Evolutionary conservation across 2,329 filamentous ascomycete species (phyloP), one percentile per base, ranked within the genome.

Genomic region (Xylaria sp.): DNA sequence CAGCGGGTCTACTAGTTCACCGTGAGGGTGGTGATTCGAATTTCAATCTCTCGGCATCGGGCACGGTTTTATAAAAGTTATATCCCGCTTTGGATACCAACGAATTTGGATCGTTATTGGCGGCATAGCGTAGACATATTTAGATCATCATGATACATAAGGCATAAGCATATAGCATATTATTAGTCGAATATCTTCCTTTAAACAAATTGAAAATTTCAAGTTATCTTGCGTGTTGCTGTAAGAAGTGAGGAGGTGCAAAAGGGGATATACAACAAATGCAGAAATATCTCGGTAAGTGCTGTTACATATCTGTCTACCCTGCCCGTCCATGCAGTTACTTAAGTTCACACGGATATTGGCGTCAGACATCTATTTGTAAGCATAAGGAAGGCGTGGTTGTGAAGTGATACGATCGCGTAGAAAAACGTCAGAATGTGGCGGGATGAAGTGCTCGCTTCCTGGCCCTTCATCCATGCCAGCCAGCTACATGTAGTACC

Each of bases 371-470:
- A 2, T 4, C 20, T n/a, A 67, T 67, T 67, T 67, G 48, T 67
- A 67, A 67, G 65, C 65, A 23, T 12, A n/a, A 31, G 10, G 31
- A 12, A 4, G n/a, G 6, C 5, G 13, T 28, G 23, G 20, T 54
- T 10, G 3, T 15, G 31, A n/a, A 2, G 46, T 20, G 3, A 44
- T n/a, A 41, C 25, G 20, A 51, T 44, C 39, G 34, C 28, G 41
- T 46, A 23, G 25, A 25, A 67, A 67, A 6, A 59, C 65, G 59
- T 67, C 65, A 67, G 65, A 67, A 59, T 55, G 54, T 54, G 65
- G 60, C 28, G 46, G n/a, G 59, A 67, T 67, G 65, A 59, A 54
- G 65, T 67, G 65, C 59, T 67, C 48, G 25, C 15, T 37, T 31
- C 8, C 63, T 60, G 9, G 18, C 50, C 41, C 6, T 4, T 15